Evolutionary conservation across 2,329 filamentous ascomycete genomes (phyloP), one percentile per base, ranked within the genome.

Genomic region (Beauveria rudraprayagi): DNA sequence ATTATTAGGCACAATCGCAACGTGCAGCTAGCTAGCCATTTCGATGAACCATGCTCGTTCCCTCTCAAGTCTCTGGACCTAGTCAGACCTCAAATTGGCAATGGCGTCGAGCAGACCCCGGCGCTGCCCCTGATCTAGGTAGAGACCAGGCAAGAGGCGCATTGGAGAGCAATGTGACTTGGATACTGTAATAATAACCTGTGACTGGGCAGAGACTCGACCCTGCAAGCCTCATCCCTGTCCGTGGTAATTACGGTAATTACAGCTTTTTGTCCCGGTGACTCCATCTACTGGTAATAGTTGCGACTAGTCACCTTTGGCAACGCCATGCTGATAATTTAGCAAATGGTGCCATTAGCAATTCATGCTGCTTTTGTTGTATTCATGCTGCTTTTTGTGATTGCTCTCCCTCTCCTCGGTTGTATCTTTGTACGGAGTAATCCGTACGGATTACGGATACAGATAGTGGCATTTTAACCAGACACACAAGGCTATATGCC

Each of bases 181-280:
- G 14, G 16, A 37, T 10, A 37, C 34, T 37, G 34, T 37, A 37
- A 37, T 16, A 16, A 16, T 16, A 37, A 37, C 14, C 34, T 37
- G 50, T 10, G 22, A 51, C 48, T 28, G 40, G 57, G n/a, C 28
- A 26, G 34, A 34, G 48, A 41, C 48, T 40, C 57, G 24, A 26
- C 51, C 17, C 56, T 30, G 44, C 24, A 43, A 43, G n/a, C 41
- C 26, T 22, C 30, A 59, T 37, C 56, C 58, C 61, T 54, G 61
- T 43, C 51, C 63, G 59, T 66, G 61, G 65, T 63, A 67, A 67
- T 67, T 67, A 66, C 66, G 65, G 65, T 62, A 66, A 67, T 65
- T 65, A 62, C 46, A 63, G n/a, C 30, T 6, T 43, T 22, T 48
- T 17, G 44, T 24, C 44, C 46, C 56, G 56, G 46, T 30, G 22